Base-by-base conservation (phyloP, 352 stramenopile species). In the Pythium sp. region DNA sequence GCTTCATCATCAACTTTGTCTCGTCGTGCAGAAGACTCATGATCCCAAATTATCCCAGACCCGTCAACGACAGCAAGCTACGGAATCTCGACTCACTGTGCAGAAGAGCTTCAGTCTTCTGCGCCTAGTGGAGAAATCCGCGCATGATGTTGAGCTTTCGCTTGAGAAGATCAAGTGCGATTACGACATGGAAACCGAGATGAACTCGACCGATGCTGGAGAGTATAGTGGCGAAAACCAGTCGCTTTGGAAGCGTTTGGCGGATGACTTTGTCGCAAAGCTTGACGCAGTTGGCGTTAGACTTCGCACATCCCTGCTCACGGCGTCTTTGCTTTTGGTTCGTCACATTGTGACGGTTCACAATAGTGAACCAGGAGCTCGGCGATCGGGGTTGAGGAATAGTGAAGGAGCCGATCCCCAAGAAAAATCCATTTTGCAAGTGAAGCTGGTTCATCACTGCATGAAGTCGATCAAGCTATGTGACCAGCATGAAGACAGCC, bases 1-100 rank as follows among this genome's bases (percentile, higher is more conserved):
- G 84, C 67, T 92, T 4, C 84, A 92, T 38, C 84, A 92, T 51
- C 84, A 92, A 30, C 69, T 89, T 20, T 82, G 75, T 51, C 58
- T 88, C 6, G 79, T 90, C 11, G 62, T 92, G 18, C 72, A 70
- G 36, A 92, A 90, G 73, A 87, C 84, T 15, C 72, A 70, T 24
- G 76, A 92, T 24, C 79, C 80, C 0, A 89, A 88, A 70, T 62
- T 87, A 34, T 90, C 82, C 1, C 73, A 87, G 24, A 90, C 77
- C 1, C 75, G 71, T 6, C 77, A 80, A 30, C 84, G 80, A 4
- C 58, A 76, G 14, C 65, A 34, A 60, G 36, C 36, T 53, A 47
- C 64, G 14, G 57, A 64, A 32, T 56, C 72, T 22, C 72, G 72
- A 8, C 51, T 84, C 47, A 81, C 67, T 2, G 36, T 78, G 8